Percentiles rank a stretch among this genome's conserved stretches.
These are phyloP conservation scores for Gynochthodes officinalis DNA, from an alignment of 257 asterid genomes.

Conservation along the genomic window DNA sequence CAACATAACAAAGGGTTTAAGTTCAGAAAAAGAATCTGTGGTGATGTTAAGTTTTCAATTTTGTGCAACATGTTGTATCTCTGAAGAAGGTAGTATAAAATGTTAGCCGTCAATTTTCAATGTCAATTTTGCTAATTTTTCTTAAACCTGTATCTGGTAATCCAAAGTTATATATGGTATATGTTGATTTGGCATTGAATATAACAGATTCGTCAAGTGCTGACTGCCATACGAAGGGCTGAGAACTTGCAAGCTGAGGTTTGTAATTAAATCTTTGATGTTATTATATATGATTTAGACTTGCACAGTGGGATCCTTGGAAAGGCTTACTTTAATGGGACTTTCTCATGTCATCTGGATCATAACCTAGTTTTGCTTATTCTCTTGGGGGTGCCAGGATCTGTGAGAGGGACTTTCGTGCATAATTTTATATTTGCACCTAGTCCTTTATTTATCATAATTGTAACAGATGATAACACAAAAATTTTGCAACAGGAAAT, in stretches of 20 bases:
- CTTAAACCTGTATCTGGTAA: not conserved
- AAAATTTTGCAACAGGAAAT: not conserved
- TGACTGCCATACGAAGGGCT: conserved; percentile 74
- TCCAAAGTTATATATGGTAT: not conserved
- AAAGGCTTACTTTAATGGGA: not conserved
- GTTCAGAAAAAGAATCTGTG: not conserved
- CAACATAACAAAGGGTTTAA: not conserved
- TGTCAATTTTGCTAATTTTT: not conserved
- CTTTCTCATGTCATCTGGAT: not conserved
- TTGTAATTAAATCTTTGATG: conserved; percentile 30
- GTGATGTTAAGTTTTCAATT: not conserved
- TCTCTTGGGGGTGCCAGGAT: not conserved
- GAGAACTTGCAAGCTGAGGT: conserved; percentile 71
- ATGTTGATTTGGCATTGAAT: conserved; percentile 9
- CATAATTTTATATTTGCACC: not conserved
- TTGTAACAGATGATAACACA: not conserved
- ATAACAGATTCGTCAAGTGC: conserved; percentile 71
- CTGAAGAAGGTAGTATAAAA: not conserved
- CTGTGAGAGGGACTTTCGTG: not conserved
- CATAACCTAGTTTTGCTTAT: not conserved
- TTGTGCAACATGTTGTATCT: not conserved
- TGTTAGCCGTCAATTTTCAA: not conserved
- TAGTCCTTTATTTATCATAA: not conserved
- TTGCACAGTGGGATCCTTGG: not conserved
- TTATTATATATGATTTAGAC: not conserved